A percentile compares a stretch with the other conserved stretches of the same genome.
Conservation (phyloP, 73 alveolate species). For the Paramecium biaurelia region DNA sequence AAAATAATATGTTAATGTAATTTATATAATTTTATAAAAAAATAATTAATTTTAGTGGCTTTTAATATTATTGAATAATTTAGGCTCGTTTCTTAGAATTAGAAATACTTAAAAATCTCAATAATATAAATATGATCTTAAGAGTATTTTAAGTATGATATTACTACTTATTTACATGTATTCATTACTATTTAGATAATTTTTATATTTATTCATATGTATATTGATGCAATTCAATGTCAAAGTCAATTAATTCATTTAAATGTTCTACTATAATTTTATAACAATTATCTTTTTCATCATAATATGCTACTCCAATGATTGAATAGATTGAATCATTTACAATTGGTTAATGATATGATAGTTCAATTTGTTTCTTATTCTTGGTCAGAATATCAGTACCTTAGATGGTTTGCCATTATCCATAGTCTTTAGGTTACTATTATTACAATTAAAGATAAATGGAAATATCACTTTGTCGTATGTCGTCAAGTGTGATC, state of each 20-base stretch:
- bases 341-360: background rate
- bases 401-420: background rate
- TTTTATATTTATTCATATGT: background rate
- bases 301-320: background rate
- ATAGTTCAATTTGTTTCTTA: background rate
- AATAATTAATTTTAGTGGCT: background rate
- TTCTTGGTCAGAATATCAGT: background rate
- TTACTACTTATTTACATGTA: background rate
- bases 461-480: background rate
- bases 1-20: too few relatives aligned
- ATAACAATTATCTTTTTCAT: background rate
- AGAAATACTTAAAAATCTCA: background rate
- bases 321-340: background rate
- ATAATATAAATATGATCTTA: background rate
- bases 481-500: conserved; percentile 2
- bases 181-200: background rate
- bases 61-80: background rate
- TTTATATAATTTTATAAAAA: too few relatives aligned
- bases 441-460: background rate
- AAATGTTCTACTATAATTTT: background rate
- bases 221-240: background rate
- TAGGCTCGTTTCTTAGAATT: background rate
- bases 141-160: background rate
- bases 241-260: background rate
- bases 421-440: background rate